phyloP scores from a whole-genome alignment of 176 grass and related monocot genomes.

The Stipa capillata region DNA sequence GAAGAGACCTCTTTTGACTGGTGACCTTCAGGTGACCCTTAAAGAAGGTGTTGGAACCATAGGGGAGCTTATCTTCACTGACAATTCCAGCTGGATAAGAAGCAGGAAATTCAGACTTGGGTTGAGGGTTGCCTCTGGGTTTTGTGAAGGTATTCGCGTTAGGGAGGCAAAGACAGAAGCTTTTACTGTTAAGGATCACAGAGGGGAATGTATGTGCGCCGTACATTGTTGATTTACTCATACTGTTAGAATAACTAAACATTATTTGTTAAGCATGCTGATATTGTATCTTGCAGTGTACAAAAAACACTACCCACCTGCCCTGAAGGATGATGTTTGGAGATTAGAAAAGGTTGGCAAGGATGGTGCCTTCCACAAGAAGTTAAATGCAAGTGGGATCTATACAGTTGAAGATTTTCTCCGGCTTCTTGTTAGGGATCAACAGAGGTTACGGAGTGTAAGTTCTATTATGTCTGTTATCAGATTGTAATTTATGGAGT shows the following conservation, averaged over 20 bases:
- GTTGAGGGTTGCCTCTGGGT: conserved; percentile 57
- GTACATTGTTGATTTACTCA: conserved; percentile 4
- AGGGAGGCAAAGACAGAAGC: conserved; percentile 91
- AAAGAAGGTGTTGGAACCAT: conserved; percentile 95
- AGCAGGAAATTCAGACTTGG: conserved; percentile 92
- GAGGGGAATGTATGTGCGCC: conserved; percentile 68
- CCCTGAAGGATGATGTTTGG: conserved; percentile 89
- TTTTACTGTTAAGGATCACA: conserved; percentile 88
- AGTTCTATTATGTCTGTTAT: conserved; percentile 24
- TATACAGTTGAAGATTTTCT: conserved; percentile 93
- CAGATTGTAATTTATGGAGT: conserved; percentile 10
- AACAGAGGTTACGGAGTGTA: conserved; percentile 65
- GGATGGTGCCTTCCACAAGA: conserved; percentile 92
- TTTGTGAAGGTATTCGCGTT: conserved; percentile 67
- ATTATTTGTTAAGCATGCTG: not conserved
- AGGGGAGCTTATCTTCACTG: conserved; percentile 88
- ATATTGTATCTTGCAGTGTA: conserved; percentile 60
- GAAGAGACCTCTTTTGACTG: conserved; percentile 87
- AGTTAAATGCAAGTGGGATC: conserved; percentile 57
- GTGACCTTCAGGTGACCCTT: conserved; percentile 77
- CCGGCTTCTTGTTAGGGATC: conserved; percentile 78
- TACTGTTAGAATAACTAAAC: conserved; percentile 4
- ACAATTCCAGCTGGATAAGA: conserved; percentile 96
- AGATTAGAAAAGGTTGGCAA: conserved; percentile 93
- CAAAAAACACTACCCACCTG: conserved; percentile 92